phyloP scores from a whole-genome alignment of 768 basidiomycete species.

The Terana coerulea region DNA sequence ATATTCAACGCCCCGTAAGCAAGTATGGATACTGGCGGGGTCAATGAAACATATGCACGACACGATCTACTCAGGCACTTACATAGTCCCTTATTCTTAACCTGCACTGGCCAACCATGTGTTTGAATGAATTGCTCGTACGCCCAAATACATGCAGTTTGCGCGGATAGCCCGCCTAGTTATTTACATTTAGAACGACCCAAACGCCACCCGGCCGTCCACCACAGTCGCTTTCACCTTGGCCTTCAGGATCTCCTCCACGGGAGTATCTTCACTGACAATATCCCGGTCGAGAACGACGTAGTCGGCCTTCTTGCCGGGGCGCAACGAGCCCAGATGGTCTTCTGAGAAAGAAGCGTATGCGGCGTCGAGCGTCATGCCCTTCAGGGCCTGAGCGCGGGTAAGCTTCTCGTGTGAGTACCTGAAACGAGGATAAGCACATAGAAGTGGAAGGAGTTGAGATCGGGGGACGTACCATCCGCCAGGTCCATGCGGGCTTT shows the following conservation, averaged over 20 bases:
- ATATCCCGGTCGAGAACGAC: slow-evolving; percentile 81
- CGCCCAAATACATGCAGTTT: too few species aligned
- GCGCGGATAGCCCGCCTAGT: too few species aligned
- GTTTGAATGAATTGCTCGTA: too few species aligned
- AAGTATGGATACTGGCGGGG: too few species aligned
- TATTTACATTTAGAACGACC: slow-evolving; percentile 33
- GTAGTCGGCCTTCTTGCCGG: slow-evolving; percentile 86
- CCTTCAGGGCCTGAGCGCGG: slow-evolving; percentile 77
- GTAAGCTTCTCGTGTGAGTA: slow-evolving; percentile 73
- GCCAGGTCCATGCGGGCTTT: slow-evolving; percentile 74
- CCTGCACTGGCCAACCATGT: too few species aligned
- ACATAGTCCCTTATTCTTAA: too few species aligned
- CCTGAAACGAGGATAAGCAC: slow-evolving; percentile 43
- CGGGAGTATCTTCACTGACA: slow-evolving; percentile 58
- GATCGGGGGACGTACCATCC: slow-evolving; percentile 63
- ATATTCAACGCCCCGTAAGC: too few species aligned
- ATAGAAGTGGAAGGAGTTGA: not conserved
- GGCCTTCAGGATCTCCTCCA: slow-evolving; percentile 57
- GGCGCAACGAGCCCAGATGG: slow-evolving; percentile 63
- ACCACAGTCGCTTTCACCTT: slow-evolving; percentile 72
- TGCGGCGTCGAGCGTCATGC: slow-evolving; percentile 88
- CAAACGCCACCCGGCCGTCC: slow-evolving; percentile 68
- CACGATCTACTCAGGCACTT: too few species aligned
- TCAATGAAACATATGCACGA: too few species aligned
- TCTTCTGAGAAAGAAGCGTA: slow-evolving; percentile 81